These are phyloP conservation scores for Stellera chamaejasme DNA, from an alignment of 345 rosid genomes.

Conservation along the genomic window DNA sequence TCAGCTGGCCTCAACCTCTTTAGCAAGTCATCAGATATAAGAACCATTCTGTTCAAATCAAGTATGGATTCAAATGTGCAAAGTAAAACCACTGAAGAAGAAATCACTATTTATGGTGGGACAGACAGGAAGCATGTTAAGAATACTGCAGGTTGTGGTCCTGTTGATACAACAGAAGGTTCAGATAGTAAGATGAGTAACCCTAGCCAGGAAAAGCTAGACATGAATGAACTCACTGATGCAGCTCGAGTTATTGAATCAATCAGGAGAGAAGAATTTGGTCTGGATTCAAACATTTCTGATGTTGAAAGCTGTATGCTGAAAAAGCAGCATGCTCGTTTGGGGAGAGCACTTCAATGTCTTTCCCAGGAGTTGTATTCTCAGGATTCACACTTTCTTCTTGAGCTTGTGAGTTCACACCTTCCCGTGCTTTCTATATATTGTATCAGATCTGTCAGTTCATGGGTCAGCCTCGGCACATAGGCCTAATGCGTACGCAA, in stretches of 20 bases:
- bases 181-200: conserved; percentile 21
- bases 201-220: conserved; percentile 16
- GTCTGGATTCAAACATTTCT: conserved; percentile 61
- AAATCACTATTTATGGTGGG: conserved; percentile 10
- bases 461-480: no score
- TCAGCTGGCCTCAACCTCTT: conserved; percentile 12
- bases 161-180: conserved; percentile 17
- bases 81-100: conserved; percentile 18
- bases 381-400: conserved; percentile 97
- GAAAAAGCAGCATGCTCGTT: conserved; percentile 94
- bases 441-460: no score
- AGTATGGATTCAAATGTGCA: conserved; percentile 18
- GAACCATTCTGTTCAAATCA: conserved; percentile 16
- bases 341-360: conserved; percentile 97
- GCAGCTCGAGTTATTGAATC: conserved; percentile 54
- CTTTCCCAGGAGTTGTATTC: conserved; percentile 96
- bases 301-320: conserved; percentile 57
- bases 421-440: no score
- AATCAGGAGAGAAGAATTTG: conserved; percentile 88
- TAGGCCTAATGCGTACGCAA: no score
- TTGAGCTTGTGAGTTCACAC: conserved; percentile 70
- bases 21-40: conserved; percentile 16
- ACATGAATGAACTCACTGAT: conserved; percentile 22
- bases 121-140: conserved; percentile 16
- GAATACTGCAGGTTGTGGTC: conserved; percentile 20